Evolutionary conservation across 1,284 basidiomycete genomes (phyloP).

Genomic region (Vanrija sp.): DNA sequence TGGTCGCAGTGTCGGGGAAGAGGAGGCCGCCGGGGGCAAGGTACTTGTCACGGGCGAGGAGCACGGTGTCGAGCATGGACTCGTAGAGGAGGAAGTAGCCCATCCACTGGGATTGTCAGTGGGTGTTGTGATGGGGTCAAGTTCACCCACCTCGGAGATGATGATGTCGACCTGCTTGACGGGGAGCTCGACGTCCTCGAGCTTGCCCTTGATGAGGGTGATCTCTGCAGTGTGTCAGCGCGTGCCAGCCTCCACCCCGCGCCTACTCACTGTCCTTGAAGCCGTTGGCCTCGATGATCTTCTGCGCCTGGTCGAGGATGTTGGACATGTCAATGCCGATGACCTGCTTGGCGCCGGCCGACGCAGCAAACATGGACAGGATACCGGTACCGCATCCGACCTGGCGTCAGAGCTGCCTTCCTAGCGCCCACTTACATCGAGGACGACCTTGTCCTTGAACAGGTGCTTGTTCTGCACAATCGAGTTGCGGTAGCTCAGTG

Average conservation of each 20-base stretch:
- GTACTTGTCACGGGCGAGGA: conserved; percentile 95
- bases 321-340: conserved; percentile 99
- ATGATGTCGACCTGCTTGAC: conserved; percentile 93
- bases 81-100: conserved; percentile 73
- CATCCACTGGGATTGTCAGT: conserved; percentile 40
- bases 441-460: conserved; percentile 93
- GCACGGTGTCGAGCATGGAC: conserved; percentile 98
- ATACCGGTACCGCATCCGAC: conserved; percentile 98
- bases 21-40: conserved; percentile 84
- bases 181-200: conserved; percentile 84
- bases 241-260: no score
- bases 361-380: conserved; percentile 97
- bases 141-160: conserved; percentile 72
- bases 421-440: conserved; percentile 61
- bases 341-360: conserved; percentile 93
- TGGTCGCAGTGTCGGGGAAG: conserved; percentile 91
- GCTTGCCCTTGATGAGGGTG: conserved; percentile 95
- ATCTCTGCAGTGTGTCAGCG: conserved; percentile 60
- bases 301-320: conserved; percentile 97
- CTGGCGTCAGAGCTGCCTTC: conserved; percentile 18
- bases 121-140: neutral
- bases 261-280: conserved; percentile 86
- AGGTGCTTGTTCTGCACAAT: conserved; percentile 94
- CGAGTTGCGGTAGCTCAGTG: conserved; percentile 88
- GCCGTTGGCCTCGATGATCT: conserved; percentile 94